A percentile compares a stretch with the other conserved stretches of the same genome.
These are phyloP conservation scores for Purshia tridentata DNA, from an alignment of 306 rosid species.

Conservation along the genomic window DNA sequence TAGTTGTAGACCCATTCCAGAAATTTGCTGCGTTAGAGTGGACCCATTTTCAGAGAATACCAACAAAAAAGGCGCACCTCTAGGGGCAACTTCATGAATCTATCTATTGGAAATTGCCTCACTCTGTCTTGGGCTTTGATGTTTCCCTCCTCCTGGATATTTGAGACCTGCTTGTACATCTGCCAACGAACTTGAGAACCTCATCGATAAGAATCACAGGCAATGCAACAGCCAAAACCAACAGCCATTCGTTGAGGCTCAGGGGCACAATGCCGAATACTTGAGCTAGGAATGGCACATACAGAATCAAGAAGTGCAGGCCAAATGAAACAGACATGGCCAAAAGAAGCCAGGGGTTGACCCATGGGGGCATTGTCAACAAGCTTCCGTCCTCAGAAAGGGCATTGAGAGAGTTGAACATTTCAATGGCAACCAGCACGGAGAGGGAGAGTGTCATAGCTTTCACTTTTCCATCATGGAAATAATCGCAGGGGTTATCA, in stretches of 20 bases:
- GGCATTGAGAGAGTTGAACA: conserved; percentile 83
- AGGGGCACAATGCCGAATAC: conserved; percentile 79
- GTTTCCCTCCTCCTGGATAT: conserved; percentile 31
- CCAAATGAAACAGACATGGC: conserved; percentile 86
- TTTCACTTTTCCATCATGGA: conserved; percentile 63
- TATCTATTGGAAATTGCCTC: conserved; percentile 20
- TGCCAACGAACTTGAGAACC: conserved; percentile 38
- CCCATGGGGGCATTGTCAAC: conserved; percentile 87
- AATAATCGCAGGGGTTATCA: conserved; percentile 56
- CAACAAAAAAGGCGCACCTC: background rate
- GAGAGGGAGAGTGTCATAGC: conserved; percentile 81
- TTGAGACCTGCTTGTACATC: conserved; percentile 34
- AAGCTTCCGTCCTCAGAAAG: conserved; percentile 84
- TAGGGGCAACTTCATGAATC: background rate
- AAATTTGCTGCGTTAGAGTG: background rate
- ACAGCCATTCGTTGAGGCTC: conserved; percentile 43
- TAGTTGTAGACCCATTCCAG: conserved; percentile 35
- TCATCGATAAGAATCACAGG: conserved; percentile 42
- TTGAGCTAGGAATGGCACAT: conserved; percentile 74
- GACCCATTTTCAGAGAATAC: background rate
- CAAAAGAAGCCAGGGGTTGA: conserved; percentile 77
- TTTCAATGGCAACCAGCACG: conserved; percentile 78
- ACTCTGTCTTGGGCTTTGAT: conserved; percentile 63
- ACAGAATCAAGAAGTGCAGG: conserved; percentile 69
- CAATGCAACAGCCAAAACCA: conserved; percentile 40